Percentiles rank a stretch among this genome's conserved stretches.
phyloP scores from a whole-genome alignment of 495 filamentous ascomycete genomes.

The Penicillium cosmopolitanum region DNA sequence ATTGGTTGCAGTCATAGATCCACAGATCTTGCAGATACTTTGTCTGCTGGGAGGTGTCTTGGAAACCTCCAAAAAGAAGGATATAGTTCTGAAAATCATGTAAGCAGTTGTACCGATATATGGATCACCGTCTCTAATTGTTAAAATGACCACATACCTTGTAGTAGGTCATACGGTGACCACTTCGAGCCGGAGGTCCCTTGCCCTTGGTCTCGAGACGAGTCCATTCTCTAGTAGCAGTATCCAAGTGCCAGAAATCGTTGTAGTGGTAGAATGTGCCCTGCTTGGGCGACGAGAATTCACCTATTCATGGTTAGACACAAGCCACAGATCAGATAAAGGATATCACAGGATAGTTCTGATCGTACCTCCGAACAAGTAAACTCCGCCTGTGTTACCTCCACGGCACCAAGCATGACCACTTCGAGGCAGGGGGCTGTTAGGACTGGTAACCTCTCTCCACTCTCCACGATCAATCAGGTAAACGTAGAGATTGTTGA shows the following conservation, averaged over 20 bases:
- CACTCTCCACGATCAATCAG: slow-evolving; percentile 85
- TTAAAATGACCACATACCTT: slow-evolving; percentile 55
- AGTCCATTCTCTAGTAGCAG: slow-evolving; percentile 82
- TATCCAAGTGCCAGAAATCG: slow-evolving; percentile 94
- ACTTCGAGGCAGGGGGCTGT: slow-evolving; percentile 86
- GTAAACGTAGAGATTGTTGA: slow-evolving; percentile 83
- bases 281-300: slow-evolving; percentile 84
- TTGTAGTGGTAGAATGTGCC: slow-evolving; percentile 99
- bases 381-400: slow-evolving; percentile 82
- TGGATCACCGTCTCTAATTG: slow-evolving; percentile 32
- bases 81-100: slow-evolving; percentile 61
- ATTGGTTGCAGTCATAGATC: slow-evolving; percentile 72
- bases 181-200: slow-evolving; percentile 84
- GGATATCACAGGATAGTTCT: neutral
- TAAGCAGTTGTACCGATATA: slow-evolving; percentile 8
- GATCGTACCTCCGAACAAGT: slow-evolving; percentile 78
- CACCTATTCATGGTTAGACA: slow-evolving; percentile 33
- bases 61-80: slow-evolving; percentile 81
- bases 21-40: slow-evolving; percentile 79
- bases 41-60: slow-evolving; percentile 91
- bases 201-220: slow-evolving; percentile 86
- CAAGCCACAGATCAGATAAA: neutral
- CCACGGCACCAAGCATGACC: slow-evolving; percentile 93
- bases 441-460: slow-evolving; percentile 85
- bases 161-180: slow-evolving; percentile 93